Evolutionary conservation across 2,329 filamentous ascomycete genomes (phyloP).

Genomic region (Dactylellina cionopaga): DNA sequence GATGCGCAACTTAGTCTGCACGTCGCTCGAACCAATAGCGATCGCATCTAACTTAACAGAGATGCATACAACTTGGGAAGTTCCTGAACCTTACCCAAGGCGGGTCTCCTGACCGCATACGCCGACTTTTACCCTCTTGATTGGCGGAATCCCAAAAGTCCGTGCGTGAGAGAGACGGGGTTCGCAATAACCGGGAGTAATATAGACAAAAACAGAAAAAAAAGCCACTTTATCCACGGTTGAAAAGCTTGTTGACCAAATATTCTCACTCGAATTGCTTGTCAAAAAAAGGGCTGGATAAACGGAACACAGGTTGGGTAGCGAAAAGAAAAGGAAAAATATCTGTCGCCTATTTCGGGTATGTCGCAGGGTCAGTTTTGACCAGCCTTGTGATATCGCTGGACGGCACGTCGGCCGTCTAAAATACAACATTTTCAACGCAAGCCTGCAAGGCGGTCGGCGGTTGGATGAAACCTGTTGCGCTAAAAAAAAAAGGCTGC

Average conservation of each 20-base stretch:
- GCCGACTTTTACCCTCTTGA: constrained; percentile 9
- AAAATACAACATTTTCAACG: constrained; percentile 32
- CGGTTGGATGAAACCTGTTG: no score
- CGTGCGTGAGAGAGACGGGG: constrained; percentile 2
- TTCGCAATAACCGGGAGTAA: constrained; percentile 11
- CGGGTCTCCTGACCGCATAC: constrained; percentile 48
- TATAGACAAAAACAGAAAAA: constrained; percentile 26
- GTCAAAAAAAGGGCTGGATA: constrained; percentile 2
- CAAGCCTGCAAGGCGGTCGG: no score
- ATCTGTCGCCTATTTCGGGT: constrained; percentile 39
- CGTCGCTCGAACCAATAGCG: not conserved
- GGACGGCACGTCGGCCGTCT: not conserved
- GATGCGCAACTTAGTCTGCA: not conserved
- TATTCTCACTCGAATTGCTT: not conserved
- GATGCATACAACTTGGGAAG: no score
- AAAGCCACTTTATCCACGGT: constrained; percentile 47
- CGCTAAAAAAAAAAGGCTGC: no score
- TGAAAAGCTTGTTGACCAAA: constrained; percentile 25
- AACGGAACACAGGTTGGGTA: constrained; percentile 16
- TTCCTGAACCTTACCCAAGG: constrained; percentile 12
- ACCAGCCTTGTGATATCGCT: not conserved
- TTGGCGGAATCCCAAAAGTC: constrained; percentile 45
- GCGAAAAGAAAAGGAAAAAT: constrained; percentile 32
- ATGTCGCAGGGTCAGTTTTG: constrained; percentile 33
- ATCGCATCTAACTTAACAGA: no score